Percentiles rank a stretch among this genome's conserved stretches.
Conservation (phyloP, 805 yeast genomes). For the Kuraishia borneana region DNA sequence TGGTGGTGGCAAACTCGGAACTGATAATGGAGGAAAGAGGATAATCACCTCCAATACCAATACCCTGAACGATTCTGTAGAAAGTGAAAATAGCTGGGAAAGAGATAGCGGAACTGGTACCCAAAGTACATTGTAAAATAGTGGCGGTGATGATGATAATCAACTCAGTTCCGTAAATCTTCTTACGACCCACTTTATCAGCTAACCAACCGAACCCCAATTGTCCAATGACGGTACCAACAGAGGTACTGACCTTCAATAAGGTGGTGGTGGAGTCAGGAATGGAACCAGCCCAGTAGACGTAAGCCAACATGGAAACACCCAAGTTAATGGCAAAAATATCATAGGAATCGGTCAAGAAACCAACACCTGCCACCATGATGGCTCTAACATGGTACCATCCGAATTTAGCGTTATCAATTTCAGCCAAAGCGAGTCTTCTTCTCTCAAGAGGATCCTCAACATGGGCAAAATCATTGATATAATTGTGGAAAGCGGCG, state of each 20-base stretch:
- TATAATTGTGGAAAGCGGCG: slow-evolving; percentile 75
- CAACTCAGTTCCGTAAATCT: slow-evolving; percentile 78
- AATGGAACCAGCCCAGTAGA: slow-evolving; percentile 50
- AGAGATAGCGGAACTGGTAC: slow-evolving; percentile 58
- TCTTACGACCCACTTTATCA: slow-evolving; percentile 77
- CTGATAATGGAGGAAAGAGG: slow-evolving; percentile 90
- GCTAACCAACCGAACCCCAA: slow-evolving; percentile 74
- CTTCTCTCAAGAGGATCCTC: slow-evolving; percentile 83
- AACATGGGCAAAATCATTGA: slow-evolving; percentile 71
- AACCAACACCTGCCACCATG: slow-evolving; percentile 86
- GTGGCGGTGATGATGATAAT: slow-evolving; percentile 77
- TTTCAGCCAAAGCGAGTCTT: slow-evolving; percentile 74
- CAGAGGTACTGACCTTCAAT: slow-evolving; percentile 81
- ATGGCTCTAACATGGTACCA: slow-evolving; percentile 81
- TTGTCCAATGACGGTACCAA: slow-evolving; percentile 91
- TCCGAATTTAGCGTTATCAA: slow-evolving; percentile 69
- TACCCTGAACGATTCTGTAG: slow-evolving; percentile 83
- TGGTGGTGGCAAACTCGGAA: slow-evolving; percentile 86
- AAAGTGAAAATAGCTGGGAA: slow-evolving; percentile 66
- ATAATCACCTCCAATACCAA: slow-evolving; percentile 97
- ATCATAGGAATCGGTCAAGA: slow-evolving; percentile 88
- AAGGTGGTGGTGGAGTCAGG: slow-evolving; percentile 69
- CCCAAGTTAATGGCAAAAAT: slow-evolving; percentile 84
- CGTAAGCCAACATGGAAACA: slow-evolving; percentile 67
- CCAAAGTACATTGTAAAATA: slow-evolving; percentile 64